phyloP scores from a whole-genome alignment of 495 filamentous ascomycete genomes.

The Aspergillus wentii region DNA sequence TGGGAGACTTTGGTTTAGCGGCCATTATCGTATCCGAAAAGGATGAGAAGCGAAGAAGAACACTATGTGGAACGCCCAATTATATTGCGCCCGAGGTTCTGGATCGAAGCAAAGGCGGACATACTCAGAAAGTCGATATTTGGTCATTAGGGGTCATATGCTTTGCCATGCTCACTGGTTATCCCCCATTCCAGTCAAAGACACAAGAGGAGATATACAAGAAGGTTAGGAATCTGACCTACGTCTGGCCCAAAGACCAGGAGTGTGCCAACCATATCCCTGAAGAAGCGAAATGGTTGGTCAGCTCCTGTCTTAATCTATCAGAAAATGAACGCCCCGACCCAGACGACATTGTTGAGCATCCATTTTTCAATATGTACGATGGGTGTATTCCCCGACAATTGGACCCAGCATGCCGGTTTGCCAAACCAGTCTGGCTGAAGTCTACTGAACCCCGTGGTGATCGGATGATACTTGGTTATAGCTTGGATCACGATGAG shows the following conservation, averaged over 20 bases:
- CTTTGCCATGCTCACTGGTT: constrained; percentile 87
- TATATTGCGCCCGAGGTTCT: constrained; percentile 98
- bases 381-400: constrained; percentile 46
- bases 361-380: constrained; percentile 71
- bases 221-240: constrained; percentile 63
- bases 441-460: constrained; percentile 39
- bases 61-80: constrained; percentile 94
- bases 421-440: constrained; percentile 42
- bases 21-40: constrained; percentile 82
- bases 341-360: constrained; percentile 76
- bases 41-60: constrained; percentile 80
- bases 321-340: constrained; percentile 70
- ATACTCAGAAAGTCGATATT: constrained; percentile 90
- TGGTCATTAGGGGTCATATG: constrained; percentile 97
- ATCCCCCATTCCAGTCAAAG: constrained; percentile 81
- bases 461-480: constrained; percentile 41
- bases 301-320: constrained; percentile 66
- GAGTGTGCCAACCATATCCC: constrained; percentile 44
- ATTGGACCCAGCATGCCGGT: constrained; percentile 36
- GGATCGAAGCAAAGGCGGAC: constrained; percentile 68
- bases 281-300: constrained; percentile 68
- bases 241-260: constrained; percentile 67
- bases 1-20: constrained; percentile 97
- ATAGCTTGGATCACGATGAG: constrained; percentile 43
- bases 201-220: constrained; percentile 84